These are phyloP conservation scores for Selenicereus undatus DNA, from an alignment of 148 eudicot species.

Conservation along the genomic window DNA sequence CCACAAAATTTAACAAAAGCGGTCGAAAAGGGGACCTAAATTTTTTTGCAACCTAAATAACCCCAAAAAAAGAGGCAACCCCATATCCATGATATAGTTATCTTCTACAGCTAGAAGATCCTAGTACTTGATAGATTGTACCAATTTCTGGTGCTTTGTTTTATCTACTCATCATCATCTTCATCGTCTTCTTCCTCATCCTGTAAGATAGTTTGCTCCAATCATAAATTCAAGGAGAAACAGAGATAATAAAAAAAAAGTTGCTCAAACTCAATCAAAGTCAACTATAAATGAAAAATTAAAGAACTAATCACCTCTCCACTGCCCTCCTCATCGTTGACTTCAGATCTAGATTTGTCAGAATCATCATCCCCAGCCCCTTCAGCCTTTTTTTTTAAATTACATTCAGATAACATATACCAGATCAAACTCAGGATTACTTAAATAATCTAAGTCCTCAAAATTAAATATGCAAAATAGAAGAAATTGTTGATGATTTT, in stretches of 20 bases:
- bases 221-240: not conserved
- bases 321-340: constrained; percentile 16
- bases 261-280: not conserved
- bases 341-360: constrained; percentile 16
- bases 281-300: too few species aligned
- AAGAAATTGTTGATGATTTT: not conserved
- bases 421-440: not conserved
- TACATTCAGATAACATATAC: not conserved
- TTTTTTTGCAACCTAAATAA: not conserved
- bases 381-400: not conserved
- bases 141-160: not conserved
- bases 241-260: not conserved
- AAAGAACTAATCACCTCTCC: constrained; percentile 2
- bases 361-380: constrained; percentile 15
- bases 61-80: not conserved
- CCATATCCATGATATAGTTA: not conserved
- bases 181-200: constrained; percentile 3
- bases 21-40: constrained; percentile 7
- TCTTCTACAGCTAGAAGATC: not conserved
- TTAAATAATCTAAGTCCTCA: not conserved
- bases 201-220: not conserved
- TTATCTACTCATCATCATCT: constrained; percentile 12
- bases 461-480: not conserved
- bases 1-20: not conserved
- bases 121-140: not conserved